Conservation (phyloP, 2,329 filamentous ascomycete genomes). For the Trematosphaeria pertusa region DNA sequence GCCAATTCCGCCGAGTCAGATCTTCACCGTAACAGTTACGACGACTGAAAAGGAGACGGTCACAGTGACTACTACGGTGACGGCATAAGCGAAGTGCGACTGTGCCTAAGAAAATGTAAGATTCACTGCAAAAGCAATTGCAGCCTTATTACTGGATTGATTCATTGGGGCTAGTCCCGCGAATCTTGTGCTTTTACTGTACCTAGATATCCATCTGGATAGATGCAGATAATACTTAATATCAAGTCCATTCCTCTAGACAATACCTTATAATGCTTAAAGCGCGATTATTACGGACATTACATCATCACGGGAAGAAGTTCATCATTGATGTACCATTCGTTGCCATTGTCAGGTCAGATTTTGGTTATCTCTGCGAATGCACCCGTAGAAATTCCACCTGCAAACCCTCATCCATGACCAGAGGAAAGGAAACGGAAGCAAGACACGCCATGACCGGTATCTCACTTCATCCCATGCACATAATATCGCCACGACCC, state of each 20-base stretch:
- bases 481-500: constrained; percentile 34
- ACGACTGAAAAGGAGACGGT: constrained; percentile 41
- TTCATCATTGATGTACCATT: constrained; percentile 26
- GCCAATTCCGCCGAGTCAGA: constrained; percentile 39
- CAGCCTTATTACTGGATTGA: not conserved
- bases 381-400: constrained; percentile 28
- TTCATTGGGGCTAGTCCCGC: constrained; percentile 10
- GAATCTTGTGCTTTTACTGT: constrained; percentile 1
- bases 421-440: constrained; percentile 33
- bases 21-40: constrained; percentile 44
- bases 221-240: constrained; percentile 6
- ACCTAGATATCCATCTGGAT: constrained; percentile 2
- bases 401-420: constrained; percentile 42
- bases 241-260: no score
- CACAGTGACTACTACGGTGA: constrained; percentile 34
- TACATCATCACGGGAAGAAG: not conserved
- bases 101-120: no score
- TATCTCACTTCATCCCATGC: constrained; percentile 43
- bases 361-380: constrained; percentile 38
- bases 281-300: not conserved
- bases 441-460: constrained; percentile 47
- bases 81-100: constrained; percentile 13
- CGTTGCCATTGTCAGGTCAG: constrained; percentile 44
- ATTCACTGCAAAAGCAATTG: no score
- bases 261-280: no score